Evolutionary conservation across 441 rosid species (phyloP), one percentile per base, ranked within the genome.

Genomic region (Adansonia grandidieri): DNA sequence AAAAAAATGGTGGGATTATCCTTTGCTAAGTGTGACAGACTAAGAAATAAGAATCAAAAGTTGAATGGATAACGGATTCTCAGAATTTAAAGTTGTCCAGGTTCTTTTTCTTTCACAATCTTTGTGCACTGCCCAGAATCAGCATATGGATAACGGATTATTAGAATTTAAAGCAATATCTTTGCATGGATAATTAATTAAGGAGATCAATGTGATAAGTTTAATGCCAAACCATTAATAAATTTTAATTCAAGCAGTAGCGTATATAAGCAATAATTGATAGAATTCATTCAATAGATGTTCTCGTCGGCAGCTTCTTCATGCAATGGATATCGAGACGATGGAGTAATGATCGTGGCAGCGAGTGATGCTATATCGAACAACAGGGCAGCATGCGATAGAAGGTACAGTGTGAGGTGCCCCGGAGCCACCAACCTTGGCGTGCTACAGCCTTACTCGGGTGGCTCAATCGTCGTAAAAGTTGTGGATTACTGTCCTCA

Each of bases 301-400:
- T 28, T 28, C 32, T 28, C 32, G 32, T 28, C 32, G 32, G 32
- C 32, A 28, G 32, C 32, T 28, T 28, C 32, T 28, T 28, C 32
- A 28, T 28, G 32, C 2, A 28, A 28, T 28, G 32, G 32, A 28
- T 28, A 28, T 28, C 1, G 2, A 28, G 32, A 28, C 32, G 32
- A 28, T 28, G 32, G 32, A 28, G 32, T 28, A 28, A 28, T 84
- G 83, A 82, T 82, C 19, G 28, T 71, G 0, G 87, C 86, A 63
- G 82, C 83, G 40, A 79, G 53, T 37, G 77, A 3, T 45, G 32
- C 68, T 14, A 20, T 86, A 20, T 53, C 19, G 57, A 58, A 58
- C 13, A 58, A 58, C 28, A 58, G 63, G 63, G 63, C 63, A 2
- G 63, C 63, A 9, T 58, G 63, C 28, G 20, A 19, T 20, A 58